Conservation (phyloP, 1,284 basidiomycete genomes). For the Tylopilus orsonianus region DNA sequence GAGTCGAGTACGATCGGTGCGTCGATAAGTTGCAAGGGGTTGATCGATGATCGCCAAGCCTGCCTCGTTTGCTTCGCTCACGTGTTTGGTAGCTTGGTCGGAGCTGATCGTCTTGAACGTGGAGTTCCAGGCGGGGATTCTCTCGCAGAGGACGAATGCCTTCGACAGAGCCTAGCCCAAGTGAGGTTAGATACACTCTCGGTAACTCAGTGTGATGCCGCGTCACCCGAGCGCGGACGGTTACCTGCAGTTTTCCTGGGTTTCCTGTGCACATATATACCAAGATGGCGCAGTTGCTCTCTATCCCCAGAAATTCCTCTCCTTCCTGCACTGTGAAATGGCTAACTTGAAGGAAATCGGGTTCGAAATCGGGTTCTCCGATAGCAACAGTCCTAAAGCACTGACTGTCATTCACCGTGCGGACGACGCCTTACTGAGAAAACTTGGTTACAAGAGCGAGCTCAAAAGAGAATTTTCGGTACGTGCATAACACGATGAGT, state of each 20-base stretch:
- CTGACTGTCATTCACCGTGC: conserved; percentile 21
- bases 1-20: too few species aligned
- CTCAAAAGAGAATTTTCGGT: conserved; percentile 75
- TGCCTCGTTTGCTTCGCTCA: too few species aligned
- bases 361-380: conserved; percentile 1
- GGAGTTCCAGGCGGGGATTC: too few species aligned
- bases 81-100: too few species aligned
- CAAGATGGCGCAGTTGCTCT: neutral
- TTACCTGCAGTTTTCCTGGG: too few species aligned
- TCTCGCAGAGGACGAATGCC: too few species aligned
- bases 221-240: too few species aligned
- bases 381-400: conserved; percentile 3
- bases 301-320: neutral
- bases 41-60: too few species aligned
- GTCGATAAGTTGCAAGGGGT: too few species aligned
- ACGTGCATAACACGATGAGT: neutral
- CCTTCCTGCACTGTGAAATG: conserved; percentile 10
- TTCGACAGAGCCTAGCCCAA: too few species aligned
- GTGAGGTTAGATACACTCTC: neutral
- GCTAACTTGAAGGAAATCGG: conserved; percentile 1
- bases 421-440: conserved; percentile 55
- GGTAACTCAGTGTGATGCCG: neutral
- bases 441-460: conserved; percentile 70
- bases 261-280: neutral
- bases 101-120: too few species aligned